These are phyloP conservation scores for Diophrys appendiculata DNA, from an alignment of 73 alveolate species.

Conservation along the genomic window DNA sequence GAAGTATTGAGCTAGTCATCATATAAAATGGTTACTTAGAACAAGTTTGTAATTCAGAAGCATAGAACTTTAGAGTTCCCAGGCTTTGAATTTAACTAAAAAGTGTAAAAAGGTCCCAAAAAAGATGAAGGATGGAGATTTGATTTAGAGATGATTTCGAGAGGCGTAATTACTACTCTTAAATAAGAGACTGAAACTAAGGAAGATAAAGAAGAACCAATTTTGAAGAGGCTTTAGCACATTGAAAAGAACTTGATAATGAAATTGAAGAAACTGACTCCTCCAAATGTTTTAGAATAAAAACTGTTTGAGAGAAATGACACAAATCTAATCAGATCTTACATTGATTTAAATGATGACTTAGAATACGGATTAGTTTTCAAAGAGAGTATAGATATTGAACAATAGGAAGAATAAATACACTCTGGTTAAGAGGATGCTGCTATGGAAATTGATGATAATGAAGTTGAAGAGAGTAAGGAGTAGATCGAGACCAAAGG, in stretches of 20 bases:
- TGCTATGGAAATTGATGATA: no score
- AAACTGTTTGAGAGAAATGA: not conserved
- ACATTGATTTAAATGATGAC: not conserved
- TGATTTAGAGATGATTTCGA: no score
- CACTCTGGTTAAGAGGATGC: no score
- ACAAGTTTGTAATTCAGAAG: not conserved
- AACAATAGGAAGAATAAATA: no score
- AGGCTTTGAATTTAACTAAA: no score
- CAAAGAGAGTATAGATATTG: not conserved
- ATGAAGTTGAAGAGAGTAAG: no score
- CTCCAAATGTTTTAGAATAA: not conserved
- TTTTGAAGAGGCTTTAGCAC: not conserved
- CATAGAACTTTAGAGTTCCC: no score
- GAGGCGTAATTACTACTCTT: no score
- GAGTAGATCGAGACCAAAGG: no score
- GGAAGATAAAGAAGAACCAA: no score
- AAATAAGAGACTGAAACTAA: no score
- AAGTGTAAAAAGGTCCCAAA: no score
- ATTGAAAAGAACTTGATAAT: not conserved
- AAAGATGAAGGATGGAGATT: not conserved
- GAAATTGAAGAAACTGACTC: not conserved
- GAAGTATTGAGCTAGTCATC: not conserved
- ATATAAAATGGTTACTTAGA: not conserved
- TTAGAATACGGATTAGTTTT: not conserved
- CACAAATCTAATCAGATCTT: not conserved